These are phyloP conservation scores for Amanita phalloides DNA, from an alignment of 768 basidiomycete species.

Conservation along the genomic window DNA sequence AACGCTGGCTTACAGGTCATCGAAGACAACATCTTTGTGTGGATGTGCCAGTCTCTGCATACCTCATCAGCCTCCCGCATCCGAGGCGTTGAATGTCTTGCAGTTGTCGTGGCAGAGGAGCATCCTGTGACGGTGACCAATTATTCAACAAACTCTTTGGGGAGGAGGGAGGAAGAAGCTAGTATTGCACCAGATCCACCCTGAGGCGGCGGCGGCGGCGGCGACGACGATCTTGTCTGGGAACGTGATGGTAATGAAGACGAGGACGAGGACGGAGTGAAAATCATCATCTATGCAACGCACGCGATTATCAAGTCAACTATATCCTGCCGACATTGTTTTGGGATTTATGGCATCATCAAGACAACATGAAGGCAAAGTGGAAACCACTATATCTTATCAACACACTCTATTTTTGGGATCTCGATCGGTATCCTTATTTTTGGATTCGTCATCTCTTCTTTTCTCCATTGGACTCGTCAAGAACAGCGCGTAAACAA, in stretches of 20 bases:
- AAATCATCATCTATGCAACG: not conserved
- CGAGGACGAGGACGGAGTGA: not conserved
- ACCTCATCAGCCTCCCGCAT: not conserved
- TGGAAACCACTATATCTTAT: too few species aligned
- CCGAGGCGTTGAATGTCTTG: not conserved
- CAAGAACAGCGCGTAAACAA: too few species aligned
- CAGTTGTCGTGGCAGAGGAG: not conserved
- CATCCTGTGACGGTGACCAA: not conserved
- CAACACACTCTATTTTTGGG: too few species aligned
- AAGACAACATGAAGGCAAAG: not conserved
- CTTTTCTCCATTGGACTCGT: too few species aligned
- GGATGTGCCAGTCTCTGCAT: not conserved
- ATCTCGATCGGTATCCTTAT: too few species aligned
- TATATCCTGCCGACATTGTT: not conserved
- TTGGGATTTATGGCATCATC: not conserved
- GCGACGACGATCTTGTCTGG: not conserved
- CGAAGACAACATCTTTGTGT: not conserved
- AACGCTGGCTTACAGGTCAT: not conserved
- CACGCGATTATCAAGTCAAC: too few species aligned
- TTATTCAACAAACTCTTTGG: not conserved
- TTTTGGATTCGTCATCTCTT: too few species aligned
- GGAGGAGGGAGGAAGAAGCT: not conserved
- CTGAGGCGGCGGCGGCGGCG: too few species aligned
- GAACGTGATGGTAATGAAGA: not conserved
- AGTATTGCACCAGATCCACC: not conserved